Base-by-base conservation (phyloP, 2,329 filamentous ascomycete genomes). In the Claviceps cyperi region DNA sequence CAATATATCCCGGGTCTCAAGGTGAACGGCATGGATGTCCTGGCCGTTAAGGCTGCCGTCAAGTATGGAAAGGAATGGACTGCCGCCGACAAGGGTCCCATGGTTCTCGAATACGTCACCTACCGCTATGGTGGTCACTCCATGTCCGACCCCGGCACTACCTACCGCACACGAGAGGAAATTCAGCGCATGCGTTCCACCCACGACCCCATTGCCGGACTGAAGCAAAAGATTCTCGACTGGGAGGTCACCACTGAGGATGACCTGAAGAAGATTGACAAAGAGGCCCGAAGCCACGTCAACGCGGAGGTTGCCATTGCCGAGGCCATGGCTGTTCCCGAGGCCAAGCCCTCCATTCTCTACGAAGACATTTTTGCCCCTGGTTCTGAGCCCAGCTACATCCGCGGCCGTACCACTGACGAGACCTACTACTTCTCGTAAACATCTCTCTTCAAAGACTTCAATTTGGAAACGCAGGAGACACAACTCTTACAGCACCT, bases 1-100 rank as follows among this genome's bases (percentile, higher is more conserved):
- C 92, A 98, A 75, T 98, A 97, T 78, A 98, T 98, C 60, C 91
- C 92, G 52, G 92, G 92, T 75, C 81, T 98, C 62, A 98, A 98
- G 81, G 88, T 98, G 70, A 98, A 98, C 74, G 92, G 88, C 65
- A 98, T 98, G 92, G 92, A 98, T 67, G 89, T 95, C 61, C 85
- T 98, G 55, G 91, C 92, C 56, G 91, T 96, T 69, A 95, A 95
- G 80, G 89, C 91, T 49, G 92, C 92, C 57, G 89, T 95, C 62
- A 77, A 91, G 72, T 90, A 95, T 75, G 89, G 84, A 65, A 95
- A 92, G 76, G 79, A 94, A 65, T 94, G 83, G 76, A 84, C 87
- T 57, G 72, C 77, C 53, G 75, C 79, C 54, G 90, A 84, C 68
- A 90, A 95, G 69, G 91, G 91, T 55, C 92, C 92, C 57, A 78